A percentile compares a stretch with the other conserved stretches of the same genome.
phyloP scores from a whole-genome alignment of 331 rosid species.

The Acacia pycnantha region DNA sequence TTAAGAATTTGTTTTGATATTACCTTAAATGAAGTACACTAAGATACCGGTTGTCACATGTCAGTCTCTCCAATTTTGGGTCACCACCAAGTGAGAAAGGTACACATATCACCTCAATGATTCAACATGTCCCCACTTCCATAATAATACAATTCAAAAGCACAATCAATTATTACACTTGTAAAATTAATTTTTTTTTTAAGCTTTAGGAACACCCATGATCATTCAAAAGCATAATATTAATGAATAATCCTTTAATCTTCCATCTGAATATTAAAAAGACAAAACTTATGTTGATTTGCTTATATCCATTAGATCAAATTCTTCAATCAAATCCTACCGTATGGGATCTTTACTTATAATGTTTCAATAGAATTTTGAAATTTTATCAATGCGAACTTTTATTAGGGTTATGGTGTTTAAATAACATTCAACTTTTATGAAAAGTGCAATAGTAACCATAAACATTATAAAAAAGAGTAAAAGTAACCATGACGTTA shows the following conservation, averaged over 20 bases:
- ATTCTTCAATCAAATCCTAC: neutral
- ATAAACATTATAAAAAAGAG: no score
- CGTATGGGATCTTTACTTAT: no score
- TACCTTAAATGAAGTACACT: conserved; percentile 24
- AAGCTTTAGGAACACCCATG: neutral
- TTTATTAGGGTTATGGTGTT: no score
- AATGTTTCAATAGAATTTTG: neutral
- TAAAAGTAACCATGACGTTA: no score
- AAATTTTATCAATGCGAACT: neutral
- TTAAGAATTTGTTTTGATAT: conserved; percentile 1
- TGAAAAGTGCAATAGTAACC: no score
- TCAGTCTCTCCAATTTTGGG: conserved; percentile 44
- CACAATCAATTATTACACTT: neutral
- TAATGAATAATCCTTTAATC: neutral
- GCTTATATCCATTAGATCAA: no score
- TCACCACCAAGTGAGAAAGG: conserved; percentile 25
- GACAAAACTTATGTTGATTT: no score
- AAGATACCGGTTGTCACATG: conserved; percentile 39
- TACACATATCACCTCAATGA: conserved; percentile 8
- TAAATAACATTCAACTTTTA: no score
- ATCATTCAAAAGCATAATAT: neutral
- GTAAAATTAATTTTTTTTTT: neutral
- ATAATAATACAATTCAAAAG: neutral
- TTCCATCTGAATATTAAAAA: neutral
- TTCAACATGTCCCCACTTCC: conserved; percentile 26